phyloP scores from a whole-genome alignment of 2,329 filamentous ascomycete species.

The Ascochyta lentis region DNA sequence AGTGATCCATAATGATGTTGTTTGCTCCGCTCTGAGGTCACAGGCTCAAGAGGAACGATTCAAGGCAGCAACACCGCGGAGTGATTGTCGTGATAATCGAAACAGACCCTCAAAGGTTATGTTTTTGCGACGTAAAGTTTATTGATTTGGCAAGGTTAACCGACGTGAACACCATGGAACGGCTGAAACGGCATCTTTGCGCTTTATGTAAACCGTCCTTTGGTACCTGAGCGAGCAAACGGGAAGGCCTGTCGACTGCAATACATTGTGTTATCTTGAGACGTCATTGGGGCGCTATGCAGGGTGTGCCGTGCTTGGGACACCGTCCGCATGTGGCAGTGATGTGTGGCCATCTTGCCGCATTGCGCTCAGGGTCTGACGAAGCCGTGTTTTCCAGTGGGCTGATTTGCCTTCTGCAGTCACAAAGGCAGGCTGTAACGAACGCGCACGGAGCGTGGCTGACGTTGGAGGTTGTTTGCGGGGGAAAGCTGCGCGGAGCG shows the following conservation, averaged over 20 bases:
- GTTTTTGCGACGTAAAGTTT: slow-evolving; percentile 1
- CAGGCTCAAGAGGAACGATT: background rate
- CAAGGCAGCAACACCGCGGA: slow-evolving; percentile 11
- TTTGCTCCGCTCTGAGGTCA: slow-evolving; percentile 15
- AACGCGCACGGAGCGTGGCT: slow-evolving; percentile 4
- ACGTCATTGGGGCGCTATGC: slow-evolving; percentile 16
- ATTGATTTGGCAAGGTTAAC: slow-evolving; percentile 1
- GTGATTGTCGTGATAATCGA: background rate
- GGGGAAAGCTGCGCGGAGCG: slow-evolving; percentile 3
- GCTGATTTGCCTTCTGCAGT: slow-evolving; percentile 10
- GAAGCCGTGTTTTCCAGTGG: slow-evolving; percentile 3
- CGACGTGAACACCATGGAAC: background rate
- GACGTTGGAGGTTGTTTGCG: slow-evolving; percentile 11
- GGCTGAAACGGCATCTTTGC: slow-evolving; percentile 1
- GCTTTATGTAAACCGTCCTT: background rate
- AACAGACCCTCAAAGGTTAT: background rate
- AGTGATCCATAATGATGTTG: slow-evolving; percentile 30
- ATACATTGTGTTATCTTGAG: slow-evolving; percentile 14
- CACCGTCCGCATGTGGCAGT: slow-evolving; percentile 11
- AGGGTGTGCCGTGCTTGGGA: slow-evolving; percentile 6
- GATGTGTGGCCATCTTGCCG: slow-evolving; percentile 11
- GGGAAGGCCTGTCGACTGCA: background rate
- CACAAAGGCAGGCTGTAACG: slow-evolving; percentile 10
- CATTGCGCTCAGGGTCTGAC: slow-evolving; percentile 14
- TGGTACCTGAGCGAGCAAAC: slow-evolving; percentile 5